Percentiles rank a stretch among this genome's conserved stretches.
Conservation (phyloP, 352 stramenopile species). For the Phytopythium oedochilum region DNA sequence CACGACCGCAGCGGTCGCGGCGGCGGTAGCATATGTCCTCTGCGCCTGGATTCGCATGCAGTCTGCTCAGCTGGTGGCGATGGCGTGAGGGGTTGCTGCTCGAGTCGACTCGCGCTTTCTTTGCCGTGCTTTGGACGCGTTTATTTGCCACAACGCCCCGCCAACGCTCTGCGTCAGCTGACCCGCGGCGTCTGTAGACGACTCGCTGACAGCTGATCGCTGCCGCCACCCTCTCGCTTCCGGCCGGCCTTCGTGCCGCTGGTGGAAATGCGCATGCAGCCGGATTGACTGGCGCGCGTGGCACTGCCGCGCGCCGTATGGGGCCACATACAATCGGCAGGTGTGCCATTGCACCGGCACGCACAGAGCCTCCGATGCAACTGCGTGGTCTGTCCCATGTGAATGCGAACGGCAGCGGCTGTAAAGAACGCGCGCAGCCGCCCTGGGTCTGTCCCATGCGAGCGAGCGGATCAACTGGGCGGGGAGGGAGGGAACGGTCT, state of each 20-base stretch:
- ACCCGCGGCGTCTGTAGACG: not conserved
- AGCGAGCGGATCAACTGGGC: too few relatives aligned
- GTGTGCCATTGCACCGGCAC: conserved; percentile 2
- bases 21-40: too few relatives aligned
- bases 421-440: not conserved
- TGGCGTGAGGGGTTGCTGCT: too few relatives aligned
- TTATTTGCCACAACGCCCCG: too few relatives aligned
- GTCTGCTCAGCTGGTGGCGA: too few relatives aligned
- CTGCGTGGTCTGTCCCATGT: conserved; percentile 9
- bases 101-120: too few relatives aligned
- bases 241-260: not conserved
- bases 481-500: too few relatives aligned
- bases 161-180: not conserved
- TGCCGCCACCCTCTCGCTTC: not conserved
- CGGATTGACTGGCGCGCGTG: not conserved
- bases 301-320: not conserved
- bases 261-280: not conserved
- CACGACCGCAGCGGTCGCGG: too few relatives aligned
- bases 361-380: not conserved
- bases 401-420: not conserved
- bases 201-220: not conserved
- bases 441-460: conserved; percentile 2
- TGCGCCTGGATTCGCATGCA: too few relatives aligned
- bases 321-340: not conserved
- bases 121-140: too few relatives aligned